phyloP scores from a whole-genome alignment of 176 grass and related monocot genomes.

The Aegilops longissima region DNA sequence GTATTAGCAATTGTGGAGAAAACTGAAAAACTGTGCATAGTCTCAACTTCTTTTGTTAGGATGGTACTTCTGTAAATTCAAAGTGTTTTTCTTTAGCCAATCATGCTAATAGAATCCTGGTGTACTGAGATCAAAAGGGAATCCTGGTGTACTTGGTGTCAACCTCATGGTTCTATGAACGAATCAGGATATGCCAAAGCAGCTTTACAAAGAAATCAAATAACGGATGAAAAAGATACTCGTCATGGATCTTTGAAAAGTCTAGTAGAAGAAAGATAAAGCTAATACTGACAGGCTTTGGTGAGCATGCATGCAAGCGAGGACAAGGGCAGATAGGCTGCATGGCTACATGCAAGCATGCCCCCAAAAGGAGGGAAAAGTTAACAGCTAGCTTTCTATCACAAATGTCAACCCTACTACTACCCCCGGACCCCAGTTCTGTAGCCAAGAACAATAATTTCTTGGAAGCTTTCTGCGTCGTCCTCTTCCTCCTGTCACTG shows the following conservation, averaged over 20 bases:
- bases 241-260: neutral
- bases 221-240: neutral
- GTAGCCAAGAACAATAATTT: slow-evolving; percentile 20
- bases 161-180: neutral
- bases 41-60: neutral
- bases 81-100: neutral
- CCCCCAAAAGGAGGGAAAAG: slow-evolving; percentile 35
- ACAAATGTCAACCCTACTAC: slow-evolving; percentile 52
- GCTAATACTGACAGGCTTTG: slow-evolving; percentile 15
- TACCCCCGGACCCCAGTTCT: neutral
- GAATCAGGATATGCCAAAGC: neutral
- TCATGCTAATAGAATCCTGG: neutral
- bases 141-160: neutral
- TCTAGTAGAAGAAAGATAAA: neutral
- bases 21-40: neutral
- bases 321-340: slow-evolving; percentile 26
- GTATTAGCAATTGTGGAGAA: neutral
- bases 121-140: neutral
- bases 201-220: neutral
- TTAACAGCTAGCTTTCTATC: slow-evolving; percentile 22
- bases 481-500: slow-evolving; percentile 39
- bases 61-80: too few relatives aligned
- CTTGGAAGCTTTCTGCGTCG: slow-evolving; percentile 37
- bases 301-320: slow-evolving; percentile 21
- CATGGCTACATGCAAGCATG: slow-evolving; percentile 16